Conservation (phyloP, 1,139 yeast genomes). For the Blastobotrys persicus region DNA sequence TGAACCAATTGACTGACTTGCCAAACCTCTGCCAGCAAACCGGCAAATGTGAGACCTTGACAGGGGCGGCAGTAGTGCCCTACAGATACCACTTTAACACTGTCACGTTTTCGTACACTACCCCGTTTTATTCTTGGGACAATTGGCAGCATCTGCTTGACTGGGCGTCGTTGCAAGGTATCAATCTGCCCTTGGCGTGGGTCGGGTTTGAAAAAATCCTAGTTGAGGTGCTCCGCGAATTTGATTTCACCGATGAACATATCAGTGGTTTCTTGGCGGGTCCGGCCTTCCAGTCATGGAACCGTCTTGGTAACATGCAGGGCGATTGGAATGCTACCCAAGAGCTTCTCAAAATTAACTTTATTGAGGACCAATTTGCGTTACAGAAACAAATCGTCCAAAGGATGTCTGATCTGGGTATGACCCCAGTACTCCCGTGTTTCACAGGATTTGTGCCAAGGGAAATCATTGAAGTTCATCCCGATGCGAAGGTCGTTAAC, state of each 20-base stretch:
- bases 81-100: conserved; percentile 20
- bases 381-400: conserved; percentile 17
- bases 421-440: conserved; percentile 21
- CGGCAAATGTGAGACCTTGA: background rate
- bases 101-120: conserved; percentile 21
- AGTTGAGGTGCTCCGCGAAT: conserved; percentile 17
- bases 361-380: conserved; percentile 13
- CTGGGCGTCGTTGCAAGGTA: conserved; percentile 21
- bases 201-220: conserved; percentile 20
- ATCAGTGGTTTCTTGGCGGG: conserved; percentile 19
- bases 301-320: conserved; percentile 22
- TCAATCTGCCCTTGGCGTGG: conserved; percentile 23
- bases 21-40: conserved; percentile 14
- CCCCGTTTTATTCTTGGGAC: conserved; percentile 20
- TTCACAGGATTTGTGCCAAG: conserved; percentile 22
- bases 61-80: conserved; percentile 17
- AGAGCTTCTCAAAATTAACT: conserved; percentile 8
- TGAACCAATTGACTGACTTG: conserved; percentile 10
- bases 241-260: conserved; percentile 17
- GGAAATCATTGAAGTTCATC: conserved; percentile 13
- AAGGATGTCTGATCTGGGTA: conserved; percentile 20
- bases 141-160: conserved; percentile 22
- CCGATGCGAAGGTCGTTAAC: conserved; percentile 18
- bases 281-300: conserved; percentile 21
- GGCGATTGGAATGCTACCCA: conserved; percentile 20